phyloP scores from a whole-genome alignment of 208 protist genomes.

The Leishmania braziliensis region DNA sequence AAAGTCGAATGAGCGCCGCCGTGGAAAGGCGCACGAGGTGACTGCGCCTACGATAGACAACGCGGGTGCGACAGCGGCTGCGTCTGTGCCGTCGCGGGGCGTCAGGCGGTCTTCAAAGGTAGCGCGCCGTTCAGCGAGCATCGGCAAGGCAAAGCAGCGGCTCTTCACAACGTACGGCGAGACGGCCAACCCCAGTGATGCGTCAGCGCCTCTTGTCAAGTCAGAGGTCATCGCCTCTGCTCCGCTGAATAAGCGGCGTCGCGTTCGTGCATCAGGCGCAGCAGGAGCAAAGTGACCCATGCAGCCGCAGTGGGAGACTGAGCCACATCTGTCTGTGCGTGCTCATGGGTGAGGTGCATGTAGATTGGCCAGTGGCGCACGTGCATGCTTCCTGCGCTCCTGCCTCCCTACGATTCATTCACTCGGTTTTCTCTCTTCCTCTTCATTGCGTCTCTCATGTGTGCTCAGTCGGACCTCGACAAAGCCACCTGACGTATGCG shows the following conservation, averaged over 20 bases:
- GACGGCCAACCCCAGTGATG: background rate
- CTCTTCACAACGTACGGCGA: slow-evolving; percentile 2
- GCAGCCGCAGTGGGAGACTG: background rate
- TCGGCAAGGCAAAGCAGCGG: background rate
- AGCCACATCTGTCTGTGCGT: background rate
- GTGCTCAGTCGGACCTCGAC: background rate
- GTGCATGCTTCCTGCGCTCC: background rate
- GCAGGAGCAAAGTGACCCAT: background rate
- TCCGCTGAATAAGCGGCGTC: background rate
- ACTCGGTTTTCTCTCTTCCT: background rate
- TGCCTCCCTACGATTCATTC: background rate
- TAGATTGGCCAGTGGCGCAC: background rate
- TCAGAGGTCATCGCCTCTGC: background rate
- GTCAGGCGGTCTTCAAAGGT: background rate
- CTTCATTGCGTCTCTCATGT: background rate
- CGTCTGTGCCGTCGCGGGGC: background rate
- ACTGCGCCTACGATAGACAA: background rate
- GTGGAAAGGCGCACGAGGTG: background rate
- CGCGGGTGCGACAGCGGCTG: background rate
- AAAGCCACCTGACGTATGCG: background rate
- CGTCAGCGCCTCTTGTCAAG: background rate
- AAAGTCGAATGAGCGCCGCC: background rate
- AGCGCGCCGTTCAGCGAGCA: background rate
- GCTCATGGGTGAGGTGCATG: background rate
- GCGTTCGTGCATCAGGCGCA: background rate